Conservation (phyloP, 129 eudicot species). For the Centaurea solstitialis region DNA sequence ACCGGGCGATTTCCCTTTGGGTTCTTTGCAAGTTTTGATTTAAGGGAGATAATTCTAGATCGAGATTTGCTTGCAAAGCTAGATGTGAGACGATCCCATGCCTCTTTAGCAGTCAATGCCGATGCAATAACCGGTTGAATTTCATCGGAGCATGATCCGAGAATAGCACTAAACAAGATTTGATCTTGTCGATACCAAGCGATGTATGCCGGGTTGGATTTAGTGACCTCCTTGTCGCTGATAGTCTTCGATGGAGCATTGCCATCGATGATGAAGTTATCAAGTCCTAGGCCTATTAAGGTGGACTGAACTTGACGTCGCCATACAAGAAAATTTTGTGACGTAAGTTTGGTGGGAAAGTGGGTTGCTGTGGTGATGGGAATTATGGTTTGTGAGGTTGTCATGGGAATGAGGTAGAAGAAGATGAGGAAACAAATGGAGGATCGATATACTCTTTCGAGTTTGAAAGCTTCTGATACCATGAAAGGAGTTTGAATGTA, state of each 20-base stretch:
- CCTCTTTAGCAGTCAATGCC: background rate
- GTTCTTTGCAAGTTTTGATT: slow-evolving; percentile 2
- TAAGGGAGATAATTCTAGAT: background rate
- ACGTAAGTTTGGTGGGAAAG: background rate
- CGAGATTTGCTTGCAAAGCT: slow-evolving; percentile 7
- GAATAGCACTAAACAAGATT: slow-evolving; percentile 2
- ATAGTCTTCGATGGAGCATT: slow-evolving; percentile 11
- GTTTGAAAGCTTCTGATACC: background rate
- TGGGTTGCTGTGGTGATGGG: background rate
- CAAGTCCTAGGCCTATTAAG: slow-evolving; percentile 4
- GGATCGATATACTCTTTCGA: background rate
- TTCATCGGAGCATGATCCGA: slow-evolving; percentile 6
- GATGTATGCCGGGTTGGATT: background rate
- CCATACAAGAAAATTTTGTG: background rate
- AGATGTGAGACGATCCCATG: slow-evolving; percentile 9
- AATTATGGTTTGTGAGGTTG: background rate
- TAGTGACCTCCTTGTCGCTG: background rate
- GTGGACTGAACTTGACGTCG: background rate
- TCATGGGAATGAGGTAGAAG: background rate
- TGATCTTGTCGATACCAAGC: slow-evolving; percentile 1
- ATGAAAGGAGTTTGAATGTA: background rate
- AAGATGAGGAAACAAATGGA: background rate
- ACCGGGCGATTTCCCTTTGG: background rate
- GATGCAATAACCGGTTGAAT: slow-evolving; percentile 6
- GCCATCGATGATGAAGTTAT: slow-evolving; percentile 1